Evolutionary conservation across 768 basidiomycete species (phyloP).

Genomic region (Suillus sp.): DNA sequence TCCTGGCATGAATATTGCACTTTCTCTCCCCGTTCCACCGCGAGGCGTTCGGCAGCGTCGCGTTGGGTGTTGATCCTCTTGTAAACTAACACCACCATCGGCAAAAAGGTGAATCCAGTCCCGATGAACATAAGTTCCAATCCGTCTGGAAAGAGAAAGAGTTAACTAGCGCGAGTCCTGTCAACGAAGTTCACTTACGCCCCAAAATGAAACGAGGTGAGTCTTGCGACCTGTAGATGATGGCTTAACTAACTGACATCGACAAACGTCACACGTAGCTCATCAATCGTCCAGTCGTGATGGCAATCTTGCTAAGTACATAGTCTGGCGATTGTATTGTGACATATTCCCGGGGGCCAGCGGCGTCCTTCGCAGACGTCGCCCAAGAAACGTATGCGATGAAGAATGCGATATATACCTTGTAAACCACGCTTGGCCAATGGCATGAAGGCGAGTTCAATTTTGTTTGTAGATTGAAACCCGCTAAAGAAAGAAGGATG

Average conservation of each 20-base stretch:
- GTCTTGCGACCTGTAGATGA: conserved; percentile 60
- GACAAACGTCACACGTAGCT: too few relatives aligned
- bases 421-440: conserved; percentile 14
- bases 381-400: conserved; percentile 26
- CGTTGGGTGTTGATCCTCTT: conserved; percentile 56
- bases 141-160: conserved; percentile 43
- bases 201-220: conserved; percentile 61
- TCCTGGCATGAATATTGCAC: conserved; percentile 17
- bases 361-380: conserved; percentile 25
- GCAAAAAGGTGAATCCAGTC: conserved; percentile 58
- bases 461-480: neutral
- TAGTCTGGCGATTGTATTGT: conserved; percentile 24
- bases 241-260: too few relatives aligned
- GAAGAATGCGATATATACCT: conserved; percentile 23
- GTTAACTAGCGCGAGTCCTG: neutral
- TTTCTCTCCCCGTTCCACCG: conserved; percentile 24
- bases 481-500: neutral
- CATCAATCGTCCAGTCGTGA: neutral
- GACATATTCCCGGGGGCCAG: conserved; percentile 23
- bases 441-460: conserved; percentile 2
- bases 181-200: conserved; percentile 39
- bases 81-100: conserved; percentile 51
- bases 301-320: neutral
- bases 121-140: conserved; percentile 69
- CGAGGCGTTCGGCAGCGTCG: conserved; percentile 34